A percentile compares a stretch with the other conserved stretches of the same genome.
Conservation (phyloP, 225 moss, liverwort and hornwort genomes). For the Pseudoscleropodium purum region DNA sequence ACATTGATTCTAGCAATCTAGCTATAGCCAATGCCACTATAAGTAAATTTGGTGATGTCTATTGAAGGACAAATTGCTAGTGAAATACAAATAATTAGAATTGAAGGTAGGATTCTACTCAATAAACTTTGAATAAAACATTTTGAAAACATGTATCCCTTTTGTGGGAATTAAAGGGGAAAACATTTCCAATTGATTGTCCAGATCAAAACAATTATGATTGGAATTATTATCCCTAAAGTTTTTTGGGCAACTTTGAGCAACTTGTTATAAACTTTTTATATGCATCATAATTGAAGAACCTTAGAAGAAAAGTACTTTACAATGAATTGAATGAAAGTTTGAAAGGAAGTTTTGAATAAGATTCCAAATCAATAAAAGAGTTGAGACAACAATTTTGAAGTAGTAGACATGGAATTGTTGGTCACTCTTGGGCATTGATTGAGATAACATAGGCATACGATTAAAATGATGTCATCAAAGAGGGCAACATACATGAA, state of each 20-base stretch:
- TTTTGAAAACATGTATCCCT: background rate
- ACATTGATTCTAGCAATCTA: background rate
- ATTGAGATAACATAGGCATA: background rate
- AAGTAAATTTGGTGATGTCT: background rate
- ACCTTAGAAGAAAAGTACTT: background rate
- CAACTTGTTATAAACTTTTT: too few relatives aligned
- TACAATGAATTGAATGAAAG: background rate
- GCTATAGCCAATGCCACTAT: fast-evolving
- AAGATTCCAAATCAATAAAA: background rate
- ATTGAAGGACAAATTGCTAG: background rate
- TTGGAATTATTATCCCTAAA: fast-evolving
- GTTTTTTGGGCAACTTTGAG: background rate
- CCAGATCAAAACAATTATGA: background rate
- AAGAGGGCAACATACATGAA: background rate
- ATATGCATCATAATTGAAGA: too few relatives aligned
- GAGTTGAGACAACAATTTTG: background rate
- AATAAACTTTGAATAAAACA: background rate
- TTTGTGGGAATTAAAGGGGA: background rate
- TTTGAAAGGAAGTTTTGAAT: background rate
- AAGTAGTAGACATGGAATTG: background rate
- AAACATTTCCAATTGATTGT: background rate
- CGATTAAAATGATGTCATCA: background rate
- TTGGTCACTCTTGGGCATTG: background rate
- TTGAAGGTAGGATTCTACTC: fast-evolving
- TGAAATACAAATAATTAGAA: background rate